Evolutionary conservation across 257 asterid genomes (phyloP).

Genomic region (Nicotiana obtusifolia): DNA sequence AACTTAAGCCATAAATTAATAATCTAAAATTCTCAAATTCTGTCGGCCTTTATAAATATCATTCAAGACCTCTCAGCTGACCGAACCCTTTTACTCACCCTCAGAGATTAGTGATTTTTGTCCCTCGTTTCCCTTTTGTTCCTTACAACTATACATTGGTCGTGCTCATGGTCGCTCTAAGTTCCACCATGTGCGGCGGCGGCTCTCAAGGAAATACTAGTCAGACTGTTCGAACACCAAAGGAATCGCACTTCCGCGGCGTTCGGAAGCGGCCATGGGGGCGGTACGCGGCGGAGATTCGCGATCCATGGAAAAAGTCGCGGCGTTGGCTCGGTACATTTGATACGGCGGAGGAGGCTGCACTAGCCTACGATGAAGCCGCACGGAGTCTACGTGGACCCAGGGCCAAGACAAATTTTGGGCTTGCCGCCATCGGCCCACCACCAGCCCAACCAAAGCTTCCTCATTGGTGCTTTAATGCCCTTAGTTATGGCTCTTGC

Average conservation of each 20-base stretch:
- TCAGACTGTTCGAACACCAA: conserved; percentile 12
- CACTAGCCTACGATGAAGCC: conserved; percentile 58
- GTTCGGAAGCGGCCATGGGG: conserved; percentile 77
- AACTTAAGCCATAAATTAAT: no score
- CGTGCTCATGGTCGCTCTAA: background rate
- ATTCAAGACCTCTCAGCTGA: background rate
- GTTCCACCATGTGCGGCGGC: conserved; percentile 10
- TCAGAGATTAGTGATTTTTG: conserved; percentile 7
- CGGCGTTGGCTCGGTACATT: conserved; percentile 71
- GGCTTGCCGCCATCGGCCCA: background rate
- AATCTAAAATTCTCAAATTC: no score
- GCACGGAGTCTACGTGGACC: conserved; percentile 56
- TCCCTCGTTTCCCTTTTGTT: background rate
- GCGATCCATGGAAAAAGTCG: conserved; percentile 67
- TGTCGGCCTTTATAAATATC: conserved; percentile 21
- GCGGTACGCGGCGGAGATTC: conserved; percentile 62
- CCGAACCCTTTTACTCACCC: background rate
- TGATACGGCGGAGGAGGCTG: conserved; percentile 70
- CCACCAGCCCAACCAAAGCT: conserved; percentile 14
- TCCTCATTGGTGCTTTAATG: conserved; percentile 13
- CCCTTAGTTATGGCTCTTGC: conserved; percentile 20
- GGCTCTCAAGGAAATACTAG: background rate
- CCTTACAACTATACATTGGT: background rate
- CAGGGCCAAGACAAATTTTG: conserved; percentile 58
- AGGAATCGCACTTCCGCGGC: conserved; percentile 48